Percentiles rank a stretch among this genome's conserved stretches.
phyloP scores from a whole-genome alignment of 1,139 yeast genomes.

The Candida sp. region DNA sequence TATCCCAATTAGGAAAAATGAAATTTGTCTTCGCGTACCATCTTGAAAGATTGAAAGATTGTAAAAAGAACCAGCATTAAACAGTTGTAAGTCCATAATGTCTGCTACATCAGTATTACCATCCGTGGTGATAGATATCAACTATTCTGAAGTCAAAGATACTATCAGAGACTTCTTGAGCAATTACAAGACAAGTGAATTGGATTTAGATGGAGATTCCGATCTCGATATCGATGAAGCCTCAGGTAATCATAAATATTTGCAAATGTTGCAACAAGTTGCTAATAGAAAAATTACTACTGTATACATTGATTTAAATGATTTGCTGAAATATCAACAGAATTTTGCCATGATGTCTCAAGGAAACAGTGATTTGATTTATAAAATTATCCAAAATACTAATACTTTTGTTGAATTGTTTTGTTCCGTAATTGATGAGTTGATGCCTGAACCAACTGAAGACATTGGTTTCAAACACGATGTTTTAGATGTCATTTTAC shows the following conservation, averaged over 20 bases:
- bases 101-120: slow-evolving; percentile 45
- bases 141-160: slow-evolving; percentile 53
- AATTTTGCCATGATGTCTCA: slow-evolving; percentile 10
- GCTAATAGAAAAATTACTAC: slow-evolving; percentile 80
- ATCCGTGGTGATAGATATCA: slow-evolving; percentile 57
- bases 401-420: slow-evolving; percentile 78
- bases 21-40: not conserved
- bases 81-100: slow-evolving; percentile 12
- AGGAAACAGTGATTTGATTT: slow-evolving; percentile 39
- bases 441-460: slow-evolving; percentile 80
- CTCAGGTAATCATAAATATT: slow-evolving; percentile 48
- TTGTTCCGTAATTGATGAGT: slow-evolving; percentile 68
- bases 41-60: not conserved
- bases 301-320: slow-evolving; percentile 77
- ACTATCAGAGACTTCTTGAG: slow-evolving; percentile 56
- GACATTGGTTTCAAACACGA: slow-evolving; percentile 83
- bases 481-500: slow-evolving; percentile 88
- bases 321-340: slow-evolving; percentile 46
- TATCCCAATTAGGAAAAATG: slow-evolving; percentile 7
- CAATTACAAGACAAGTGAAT: slow-evolving; percentile 49
- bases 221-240: slow-evolving; percentile 10
- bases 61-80: not conserved
- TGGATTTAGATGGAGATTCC: slow-evolving; percentile 16
- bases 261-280: slow-evolving; percentile 69
- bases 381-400: slow-evolving; percentile 67